A percentile compares a stretch with the other conserved stretches of the same genome.
phyloP scores from a whole-genome alignment of 495 filamentous ascomycete genomes.

The Aspergillus baeticus region DNA sequence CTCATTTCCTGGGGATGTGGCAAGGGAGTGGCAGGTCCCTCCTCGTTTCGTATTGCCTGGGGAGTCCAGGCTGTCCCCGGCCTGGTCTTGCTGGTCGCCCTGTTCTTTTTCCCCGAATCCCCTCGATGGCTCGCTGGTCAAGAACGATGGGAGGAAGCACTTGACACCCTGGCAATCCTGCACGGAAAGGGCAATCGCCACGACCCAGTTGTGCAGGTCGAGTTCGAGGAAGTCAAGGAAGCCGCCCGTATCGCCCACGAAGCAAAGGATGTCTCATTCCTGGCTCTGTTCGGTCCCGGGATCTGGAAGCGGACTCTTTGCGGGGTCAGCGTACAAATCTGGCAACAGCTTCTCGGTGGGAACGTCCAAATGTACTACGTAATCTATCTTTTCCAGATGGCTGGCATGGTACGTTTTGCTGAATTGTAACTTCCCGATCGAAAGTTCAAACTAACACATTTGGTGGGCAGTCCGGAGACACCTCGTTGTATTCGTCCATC shows the following conservation, averaged over 20 bases:
- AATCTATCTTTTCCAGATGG: conserved; percentile 71
- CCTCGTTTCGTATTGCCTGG: conserved; percentile 72
- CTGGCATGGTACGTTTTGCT: conserved; percentile 37
- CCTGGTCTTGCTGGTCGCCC: conserved; percentile 58
- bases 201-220: conserved; percentile 67
- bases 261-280: conserved; percentile 57
- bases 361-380: conserved; percentile 73
- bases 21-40: conserved; percentile 42
- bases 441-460: too few species aligned
- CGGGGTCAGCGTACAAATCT: conserved; percentile 64
- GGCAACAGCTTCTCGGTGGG: conserved; percentile 68
- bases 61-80: conserved; percentile 70
- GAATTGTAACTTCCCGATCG: too few species aligned
- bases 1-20: conserved; percentile 64
- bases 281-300: conserved; percentile 53
- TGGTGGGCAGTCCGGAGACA: conserved; percentile 56
- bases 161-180: conserved; percentile 65
- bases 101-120: conserved; percentile 70
- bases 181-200: conserved; percentile 63
- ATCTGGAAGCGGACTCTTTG: conserved; percentile 74
- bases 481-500: conserved; percentile 64
- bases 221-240: conserved; percentile 70
- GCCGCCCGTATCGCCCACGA: conserved; percentile 52
- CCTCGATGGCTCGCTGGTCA: conserved; percentile 73
- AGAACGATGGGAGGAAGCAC: conserved; percentile 65